Percentiles rank a stretch among this genome's conserved stretches.
These are phyloP conservation scores for Pistacia vera DNA, from an alignment of 345 rosid species.

Conservation along the genomic window DNA sequence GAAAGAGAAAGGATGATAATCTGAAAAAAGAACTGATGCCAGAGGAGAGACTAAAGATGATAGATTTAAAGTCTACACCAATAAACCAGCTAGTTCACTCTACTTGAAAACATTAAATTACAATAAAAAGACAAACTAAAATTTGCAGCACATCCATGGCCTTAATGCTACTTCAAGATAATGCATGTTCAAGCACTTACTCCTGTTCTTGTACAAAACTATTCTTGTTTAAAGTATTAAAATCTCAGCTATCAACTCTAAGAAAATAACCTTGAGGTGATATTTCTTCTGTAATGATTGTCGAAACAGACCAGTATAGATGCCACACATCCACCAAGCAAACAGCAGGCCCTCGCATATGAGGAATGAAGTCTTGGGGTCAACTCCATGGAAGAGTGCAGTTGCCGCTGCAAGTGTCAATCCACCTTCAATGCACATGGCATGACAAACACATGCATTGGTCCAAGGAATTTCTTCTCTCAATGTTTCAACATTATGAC, in stretches of 20 bases:
- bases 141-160: background rate
- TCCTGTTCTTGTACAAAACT: background rate
- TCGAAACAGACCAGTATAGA: conserved; percentile 76
- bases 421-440: conserved; percentile 88
- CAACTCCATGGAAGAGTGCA: conserved; percentile 66
- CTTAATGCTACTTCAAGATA: background rate
- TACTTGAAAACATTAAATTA: background rate
- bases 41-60: background rate
- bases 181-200: background rate
- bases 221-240: background rate
- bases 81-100: background rate
- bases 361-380: conserved; percentile 75
- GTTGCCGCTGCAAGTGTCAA: conserved; percentile 72
- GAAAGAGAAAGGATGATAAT: background rate
- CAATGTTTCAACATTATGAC: conserved; percentile 70
- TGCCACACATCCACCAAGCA: conserved; percentile 92
- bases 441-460: conserved; percentile 83
- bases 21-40: background rate
- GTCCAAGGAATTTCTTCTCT: conserved; percentile 76
- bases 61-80: background rate
- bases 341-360: conserved; percentile 76
- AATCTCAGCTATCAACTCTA: background rate
- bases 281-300: conserved; percentile 81
- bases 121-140: too few species aligned
- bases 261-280: conserved; percentile 73